Base-by-base conservation (phyloP, 1,284 basidiomycete genomes). In the Austroboletus novae-zelandiae region DNA sequence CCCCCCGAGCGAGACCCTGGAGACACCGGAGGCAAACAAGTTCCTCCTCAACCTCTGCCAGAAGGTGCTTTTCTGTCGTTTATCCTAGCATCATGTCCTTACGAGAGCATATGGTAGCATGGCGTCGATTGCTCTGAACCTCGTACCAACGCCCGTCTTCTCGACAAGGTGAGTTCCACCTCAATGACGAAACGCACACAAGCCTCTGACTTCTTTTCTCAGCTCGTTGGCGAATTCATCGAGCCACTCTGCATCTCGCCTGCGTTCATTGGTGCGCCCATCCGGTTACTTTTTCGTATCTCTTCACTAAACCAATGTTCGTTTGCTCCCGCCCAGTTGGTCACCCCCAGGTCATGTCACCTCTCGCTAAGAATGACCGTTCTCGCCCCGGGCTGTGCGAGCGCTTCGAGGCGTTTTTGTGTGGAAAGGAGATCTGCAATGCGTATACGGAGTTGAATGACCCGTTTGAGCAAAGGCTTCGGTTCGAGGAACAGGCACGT, bases 281-380 rank as follows among this genome's bases (percentile, higher is more conserved):
- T 30, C 18, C 5, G 11, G 40, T 30, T 37, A 17, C 1, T 9
- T 34, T 9, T 25, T 4, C 1, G 1, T 9, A 3, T 4, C 41
- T 5, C 14, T 20, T 23, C 2, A 13, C 20, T 9, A 39, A n/a
- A 18, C 14, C 45, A 35, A 61, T 20, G n/a, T 50, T 43, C 40
- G n/a, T n/a, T 20, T 13, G 5, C 9, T 39, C 37, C 17, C 40
- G 18, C n/a, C 4, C 61, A 88, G 92, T 95, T 55, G 97, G 96
- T 25, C 96, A 99, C 73, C 96, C 96, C 40, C 95, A 98, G 77
- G 92, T 99, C 62, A 99, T 99, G 96, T 98, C 94, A 4, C 96
- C 96, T 9, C 83, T 99, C 20, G 97, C 96, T 69, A 98, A 98
- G 76, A 91, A 89, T 80, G 92, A 97, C 71, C 89, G 94, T 55